Evolutionary conservation across 176 grass and related monocot species (phyloP), one percentile per base, ranked within the genome.

Genomic region (Raddia distichophylla): DNA sequence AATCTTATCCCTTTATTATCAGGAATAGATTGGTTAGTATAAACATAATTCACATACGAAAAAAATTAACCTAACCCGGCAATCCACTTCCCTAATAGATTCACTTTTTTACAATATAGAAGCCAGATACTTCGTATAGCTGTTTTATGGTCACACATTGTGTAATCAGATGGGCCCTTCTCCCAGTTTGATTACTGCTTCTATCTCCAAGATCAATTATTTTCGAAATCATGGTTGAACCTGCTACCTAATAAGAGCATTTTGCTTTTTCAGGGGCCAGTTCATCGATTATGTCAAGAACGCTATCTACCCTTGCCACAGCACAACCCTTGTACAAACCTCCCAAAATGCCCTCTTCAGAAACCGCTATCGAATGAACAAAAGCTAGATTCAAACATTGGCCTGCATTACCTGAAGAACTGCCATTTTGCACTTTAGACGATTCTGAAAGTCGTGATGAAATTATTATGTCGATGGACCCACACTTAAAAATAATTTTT

Each of bases 331-430:
- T 98, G 86, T 89, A 82, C 8, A 76, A 54, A 27, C 81, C 90
- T n/a, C 83, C 80, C 60, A 94, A 83, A 76, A 86, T 85, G 34
- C 89, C 83, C 73, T 91, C 88, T 91, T 93, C 87, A 81, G 88
- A 88, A 73, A 98, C 78, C 69, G 92, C 90, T 85, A 94, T 62
- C 0, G 95, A 91, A 64, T 98, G 95, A 75, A 98, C 84, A 67
- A 98, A 98, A 74, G 92, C 90, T 86, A 92, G 95, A 80, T 98
- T 98, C 76, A 98, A 83, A 88, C 90, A 87, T 84, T 98, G 95
- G 75, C 95, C 92, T 34, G 69, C 58, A 19, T 82, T 89, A 79
- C 74, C 43, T 7, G 82, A 80, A 66, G 91, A 87, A 67, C 69
- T 80, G 56, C 74, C 79, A 81, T 74, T 87, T 64, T 85, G 86